Conservation (phyloP, 441 rosid species). For the Bocquillonia castaneifolia region DNA sequence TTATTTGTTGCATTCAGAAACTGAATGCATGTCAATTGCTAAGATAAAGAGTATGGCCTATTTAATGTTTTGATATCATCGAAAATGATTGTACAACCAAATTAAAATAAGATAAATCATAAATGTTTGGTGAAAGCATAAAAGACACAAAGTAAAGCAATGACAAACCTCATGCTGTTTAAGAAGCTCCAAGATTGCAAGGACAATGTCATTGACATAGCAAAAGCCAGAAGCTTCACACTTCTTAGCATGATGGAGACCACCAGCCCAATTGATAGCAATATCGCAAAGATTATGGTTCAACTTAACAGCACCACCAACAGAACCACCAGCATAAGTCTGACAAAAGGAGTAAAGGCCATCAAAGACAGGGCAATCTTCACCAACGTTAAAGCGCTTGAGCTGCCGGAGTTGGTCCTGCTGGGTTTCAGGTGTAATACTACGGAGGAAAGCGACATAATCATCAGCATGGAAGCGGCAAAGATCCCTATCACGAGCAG, state of each 20-base stretch:
- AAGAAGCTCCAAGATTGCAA: constrained; percentile 67
- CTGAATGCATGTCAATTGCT: background rate
- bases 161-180: constrained; percentile 47
- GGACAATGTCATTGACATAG: constrained; percentile 72
- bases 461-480: constrained; percentile 55
- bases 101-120: background rate
- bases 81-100: background rate
- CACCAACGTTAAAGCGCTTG: constrained; percentile 57
- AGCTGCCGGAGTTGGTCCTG: constrained; percentile 51
- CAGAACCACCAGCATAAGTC: constrained; percentile 73
- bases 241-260: constrained; percentile 80
- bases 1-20: background rate
- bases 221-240: constrained; percentile 80
- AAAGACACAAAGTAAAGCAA: background rate
- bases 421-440: constrained; percentile 46
- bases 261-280: constrained; percentile 82
- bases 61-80: background rate
- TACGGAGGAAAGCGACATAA: constrained; percentile 42
- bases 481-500: constrained; percentile 49
- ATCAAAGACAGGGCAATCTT: constrained; percentile 75
- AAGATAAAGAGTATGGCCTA: background rate
- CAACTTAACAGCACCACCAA: constrained; percentile 52
- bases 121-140: background rate
- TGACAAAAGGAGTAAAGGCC: constrained; percentile 67
- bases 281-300: constrained; percentile 56